Evolutionary conservation across 2,329 filamentous ascomycete genomes (phyloP).

Genomic region (Colletotrichum chlorophyti): DNA sequence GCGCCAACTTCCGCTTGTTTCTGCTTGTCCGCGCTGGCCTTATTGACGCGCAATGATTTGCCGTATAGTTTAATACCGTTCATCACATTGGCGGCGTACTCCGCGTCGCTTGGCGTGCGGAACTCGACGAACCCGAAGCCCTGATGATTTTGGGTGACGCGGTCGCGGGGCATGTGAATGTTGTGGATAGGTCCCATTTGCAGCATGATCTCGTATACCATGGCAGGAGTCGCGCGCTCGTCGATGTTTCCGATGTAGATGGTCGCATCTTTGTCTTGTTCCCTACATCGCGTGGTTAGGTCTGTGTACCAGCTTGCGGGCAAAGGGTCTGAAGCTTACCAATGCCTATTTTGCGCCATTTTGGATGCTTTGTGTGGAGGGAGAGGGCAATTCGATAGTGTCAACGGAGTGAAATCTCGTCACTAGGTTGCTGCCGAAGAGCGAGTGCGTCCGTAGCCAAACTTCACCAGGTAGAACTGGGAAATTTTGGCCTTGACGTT

Average conservation of each 20-base stretch:
- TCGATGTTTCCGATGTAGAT: slow-evolving; percentile 99
- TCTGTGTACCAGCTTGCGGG: not conserved
- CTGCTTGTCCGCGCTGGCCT: slow-evolving; percentile 89
- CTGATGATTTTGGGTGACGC: slow-evolving; percentile 95
- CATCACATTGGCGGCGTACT: slow-evolving; percentile 96
- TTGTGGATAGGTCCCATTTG: slow-evolving; percentile 98
- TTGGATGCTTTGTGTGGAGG: slow-evolving; percentile 39
- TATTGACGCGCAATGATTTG: slow-evolving; percentile 96
- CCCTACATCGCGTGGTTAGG: slow-evolving; percentile 61
- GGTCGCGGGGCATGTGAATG: slow-evolving; percentile 97
- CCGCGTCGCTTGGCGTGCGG: slow-evolving; percentile 91
- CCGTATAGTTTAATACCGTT: slow-evolving; percentile 93
- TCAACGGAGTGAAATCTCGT: not conserved
- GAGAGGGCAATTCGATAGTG: not conserved
- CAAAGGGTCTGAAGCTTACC: slow-evolving; percentile 54
- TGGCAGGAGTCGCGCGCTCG: slow-evolving; percentile 87
- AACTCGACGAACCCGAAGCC: slow-evolving; percentile 99
- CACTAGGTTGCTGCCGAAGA: not conserved
- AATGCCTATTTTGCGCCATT: slow-evolving; percentile 78
- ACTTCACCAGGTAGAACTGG: not conserved
- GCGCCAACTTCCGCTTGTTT: slow-evolving; percentile 92
- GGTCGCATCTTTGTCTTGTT: slow-evolving; percentile 97
- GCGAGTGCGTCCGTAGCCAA: not conserved
- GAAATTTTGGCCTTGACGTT: slow-evolving; percentile 25
- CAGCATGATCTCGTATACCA: slow-evolving; percentile 98